Evolutionary conservation across 306 rosid genomes (phyloP).

Genomic region (Biancaea sappan): DNA sequence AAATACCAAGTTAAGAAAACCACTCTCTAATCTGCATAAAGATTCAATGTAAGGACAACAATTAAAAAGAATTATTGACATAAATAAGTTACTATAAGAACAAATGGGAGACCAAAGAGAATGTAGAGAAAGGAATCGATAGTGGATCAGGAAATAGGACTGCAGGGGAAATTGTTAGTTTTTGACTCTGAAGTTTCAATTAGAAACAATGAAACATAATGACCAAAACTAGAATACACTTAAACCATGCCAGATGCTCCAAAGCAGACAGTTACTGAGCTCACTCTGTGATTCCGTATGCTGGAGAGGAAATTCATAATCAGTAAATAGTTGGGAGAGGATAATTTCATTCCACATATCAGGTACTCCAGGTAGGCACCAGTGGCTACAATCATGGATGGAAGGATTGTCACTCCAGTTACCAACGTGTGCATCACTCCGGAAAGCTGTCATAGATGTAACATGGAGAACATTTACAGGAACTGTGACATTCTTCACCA

Average conservation of each 20-base stretch:
- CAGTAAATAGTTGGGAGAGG: constrained; percentile 55
- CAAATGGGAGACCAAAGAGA: not conserved
- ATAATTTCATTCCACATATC: constrained; percentile 85
- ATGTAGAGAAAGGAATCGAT: not conserved
- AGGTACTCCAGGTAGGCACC: constrained; percentile 94
- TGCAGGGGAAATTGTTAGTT: constrained; percentile 12
- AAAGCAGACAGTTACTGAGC: constrained; percentile 27
- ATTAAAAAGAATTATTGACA: not conserved
- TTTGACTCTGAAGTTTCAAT: constrained; percentile 7
- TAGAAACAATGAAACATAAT: not conserved
- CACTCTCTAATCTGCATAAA: constrained; percentile 43
- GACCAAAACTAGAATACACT: not conserved
- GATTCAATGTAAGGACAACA: constrained; percentile 21
- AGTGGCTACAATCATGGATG: constrained; percentile 77
- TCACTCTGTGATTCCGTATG: constrained; percentile 42
- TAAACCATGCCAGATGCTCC: constrained; percentile 22
- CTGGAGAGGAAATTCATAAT: constrained; percentile 36
- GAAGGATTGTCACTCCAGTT: constrained; percentile 68
- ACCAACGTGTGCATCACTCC: constrained; percentile 87
- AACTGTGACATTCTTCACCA: constrained; percentile 49
- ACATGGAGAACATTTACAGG: constrained; percentile 60
- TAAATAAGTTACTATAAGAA: not conserved
- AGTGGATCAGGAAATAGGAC: constrained; percentile 1
- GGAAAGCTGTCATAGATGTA: constrained; percentile 76
- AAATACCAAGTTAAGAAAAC: constrained; percentile 11